Conservation (phyloP, 768 basidiomycete species). For the Leccinum disarticulatum region DNA sequence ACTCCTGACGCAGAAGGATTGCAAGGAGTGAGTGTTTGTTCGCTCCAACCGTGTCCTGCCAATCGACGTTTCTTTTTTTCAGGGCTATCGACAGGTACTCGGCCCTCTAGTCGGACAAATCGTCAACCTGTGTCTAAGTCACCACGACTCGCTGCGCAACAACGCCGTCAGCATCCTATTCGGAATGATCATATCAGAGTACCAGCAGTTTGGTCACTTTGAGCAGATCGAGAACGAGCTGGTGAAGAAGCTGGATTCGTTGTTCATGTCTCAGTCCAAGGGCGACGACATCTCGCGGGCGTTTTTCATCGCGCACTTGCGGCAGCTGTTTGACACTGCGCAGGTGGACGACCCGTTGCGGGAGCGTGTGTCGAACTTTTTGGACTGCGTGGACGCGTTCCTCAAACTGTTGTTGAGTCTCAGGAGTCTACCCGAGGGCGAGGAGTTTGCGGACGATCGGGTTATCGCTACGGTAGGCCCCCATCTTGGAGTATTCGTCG, state of each 20-base stretch:
- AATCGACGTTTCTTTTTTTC: conserved; percentile 4
- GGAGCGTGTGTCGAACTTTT: conserved; percentile 74
- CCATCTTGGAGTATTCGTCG: neutral
- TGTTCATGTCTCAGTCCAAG: conserved; percentile 93
- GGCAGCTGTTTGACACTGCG: conserved; percentile 83
- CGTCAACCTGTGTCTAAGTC: conserved; percentile 89
- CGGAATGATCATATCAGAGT: conserved; percentile 94
- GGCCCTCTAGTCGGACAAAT: conserved; percentile 85
- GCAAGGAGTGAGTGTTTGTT: conserved; percentile 58
- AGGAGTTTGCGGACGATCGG: conserved; percentile 93
- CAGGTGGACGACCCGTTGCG: conserved; percentile 79
- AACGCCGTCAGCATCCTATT: conserved; percentile 92
- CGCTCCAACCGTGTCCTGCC: neutral
- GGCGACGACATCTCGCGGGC: conserved; percentile 88
- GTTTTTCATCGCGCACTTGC: conserved; percentile 89
- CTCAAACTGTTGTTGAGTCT: conserved; percentile 86
- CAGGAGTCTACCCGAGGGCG: conserved; percentile 85
- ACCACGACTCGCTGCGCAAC: conserved; percentile 88
- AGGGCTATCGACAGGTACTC: conserved; percentile 86
- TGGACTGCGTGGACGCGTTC: conserved; percentile 91
- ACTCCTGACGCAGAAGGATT: conserved; percentile 47
- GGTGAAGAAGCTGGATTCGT: conserved; percentile 83
- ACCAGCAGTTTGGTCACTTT: conserved; percentile 81
- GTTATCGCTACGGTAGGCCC: conserved; percentile 79
- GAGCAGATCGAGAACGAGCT: conserved; percentile 90